These are phyloP conservation scores for Zangia roseola DNA, from an alignment of 768 basidiomycete genomes.

Conservation along the genomic window DNA sequence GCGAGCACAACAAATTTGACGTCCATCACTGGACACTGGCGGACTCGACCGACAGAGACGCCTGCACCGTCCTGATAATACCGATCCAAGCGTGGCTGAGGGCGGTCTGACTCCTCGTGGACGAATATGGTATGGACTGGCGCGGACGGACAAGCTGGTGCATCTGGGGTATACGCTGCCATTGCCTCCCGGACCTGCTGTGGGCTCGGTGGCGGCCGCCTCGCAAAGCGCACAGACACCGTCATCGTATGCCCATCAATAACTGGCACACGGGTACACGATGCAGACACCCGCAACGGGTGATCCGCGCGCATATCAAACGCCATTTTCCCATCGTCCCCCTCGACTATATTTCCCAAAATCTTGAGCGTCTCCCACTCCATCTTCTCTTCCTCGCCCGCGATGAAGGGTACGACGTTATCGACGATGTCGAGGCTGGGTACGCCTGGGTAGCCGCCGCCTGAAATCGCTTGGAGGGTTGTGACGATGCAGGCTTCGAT, in stretches of 20 bases:
- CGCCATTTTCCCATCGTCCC: slow-evolving; percentile 50
- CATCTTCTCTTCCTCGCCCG: slow-evolving; percentile 95
- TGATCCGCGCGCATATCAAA: slow-evolving; percentile 86
- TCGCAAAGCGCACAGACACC: slow-evolving; percentile 81
- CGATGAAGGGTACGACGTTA: slow-evolving; percentile 93
- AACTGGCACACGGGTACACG: slow-evolving; percentile 94
- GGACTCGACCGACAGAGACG: slow-evolving; percentile 85
- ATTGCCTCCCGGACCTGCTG: slow-evolving; percentile 88
- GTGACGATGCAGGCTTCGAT: slow-evolving; percentile 88
- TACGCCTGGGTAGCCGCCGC: slow-evolving; percentile 96
- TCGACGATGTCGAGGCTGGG: slow-evolving; percentile 88
- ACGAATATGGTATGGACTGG: slow-evolving; percentile 83
- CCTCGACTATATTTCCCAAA: slow-evolving; percentile 72
- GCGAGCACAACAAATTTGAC: slow-evolving; percentile 92
- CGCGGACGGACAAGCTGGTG: slow-evolving; percentile 79
- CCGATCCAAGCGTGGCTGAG: slow-evolving; percentile 91
- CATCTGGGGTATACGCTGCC: slow-evolving; percentile 68
- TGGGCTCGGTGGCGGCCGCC: slow-evolving; percentile 77
- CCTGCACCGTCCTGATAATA: slow-evolving; percentile 89
- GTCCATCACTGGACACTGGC: slow-evolving; percentile 90
- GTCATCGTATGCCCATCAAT: slow-evolving; percentile 93
- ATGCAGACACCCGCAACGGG: slow-evolving; percentile 87
- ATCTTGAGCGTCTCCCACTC: slow-evolving; percentile 99
- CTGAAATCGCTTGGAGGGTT: slow-evolving; percentile 97
- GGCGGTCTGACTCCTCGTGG: slow-evolving; percentile 91